Percentiles rank a stretch among this genome's conserved stretches.
These are phyloP conservation scores for Entomortierella lignicola DNA, from an alignment of 192 early-diverging fungal species.

Conservation along the genomic window DNA sequence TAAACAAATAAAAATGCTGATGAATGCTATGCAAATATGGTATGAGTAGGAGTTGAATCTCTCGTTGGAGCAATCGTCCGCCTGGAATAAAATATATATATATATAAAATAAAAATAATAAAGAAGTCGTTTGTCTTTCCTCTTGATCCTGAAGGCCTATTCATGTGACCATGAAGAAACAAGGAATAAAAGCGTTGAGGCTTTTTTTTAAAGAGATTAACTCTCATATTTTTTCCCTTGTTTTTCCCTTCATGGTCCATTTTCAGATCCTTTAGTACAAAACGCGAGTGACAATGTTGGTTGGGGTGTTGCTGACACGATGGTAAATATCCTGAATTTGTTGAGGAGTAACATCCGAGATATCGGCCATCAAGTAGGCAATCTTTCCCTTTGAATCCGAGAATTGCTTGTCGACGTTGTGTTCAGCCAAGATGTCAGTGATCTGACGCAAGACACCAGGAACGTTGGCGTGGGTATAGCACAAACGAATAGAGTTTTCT, in stretches of 20 bases:
- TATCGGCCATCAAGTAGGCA: constrained; percentile 97
- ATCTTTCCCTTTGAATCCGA: constrained; percentile 95
- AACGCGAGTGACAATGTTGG: constrained; percentile 83
- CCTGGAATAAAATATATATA: not conserved
- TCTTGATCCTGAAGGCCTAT: not conserved
- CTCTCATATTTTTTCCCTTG: not conserved
- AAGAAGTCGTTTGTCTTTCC: not conserved
- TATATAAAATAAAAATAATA: no score
- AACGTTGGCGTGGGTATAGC: constrained; percentile 85
- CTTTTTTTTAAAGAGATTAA: not conserved
- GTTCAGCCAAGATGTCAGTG: constrained; percentile 94
- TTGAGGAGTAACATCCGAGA: constrained; percentile 79
- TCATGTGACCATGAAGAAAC: not conserved
- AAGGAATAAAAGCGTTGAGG: constrained; percentile 7
- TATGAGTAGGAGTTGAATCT: constrained; percentile 23
- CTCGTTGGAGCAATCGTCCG: constrained; percentile 6
- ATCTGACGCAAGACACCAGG: constrained; percentile 66
- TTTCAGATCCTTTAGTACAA: constrained; percentile 66
- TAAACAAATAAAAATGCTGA: not conserved
- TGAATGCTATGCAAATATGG: constrained; percentile 12
- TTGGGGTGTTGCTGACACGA: constrained; percentile 67
- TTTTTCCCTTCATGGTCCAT: not conserved
- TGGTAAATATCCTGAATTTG: constrained; percentile 79
- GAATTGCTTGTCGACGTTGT: constrained; percentile 99
- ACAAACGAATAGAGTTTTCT: constrained; percentile 82